Evolutionary conservation across 352 stramenopile genomes (phyloP).

Genomic region (Pythium rishiriense): DNA sequence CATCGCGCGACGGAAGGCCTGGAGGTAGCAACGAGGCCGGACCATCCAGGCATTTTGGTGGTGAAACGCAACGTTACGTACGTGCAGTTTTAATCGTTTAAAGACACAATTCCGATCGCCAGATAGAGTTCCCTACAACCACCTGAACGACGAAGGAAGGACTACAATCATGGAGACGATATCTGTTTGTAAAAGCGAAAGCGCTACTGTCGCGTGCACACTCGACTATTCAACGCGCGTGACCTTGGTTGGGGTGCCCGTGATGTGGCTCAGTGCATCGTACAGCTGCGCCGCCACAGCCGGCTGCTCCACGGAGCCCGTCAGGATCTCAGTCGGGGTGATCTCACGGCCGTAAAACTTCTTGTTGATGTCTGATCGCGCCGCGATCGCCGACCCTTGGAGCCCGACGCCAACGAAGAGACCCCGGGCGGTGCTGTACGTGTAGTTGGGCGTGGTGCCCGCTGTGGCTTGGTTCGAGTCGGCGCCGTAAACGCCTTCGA

Average conservation of each 20-base stretch:
- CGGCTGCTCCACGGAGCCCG: conserved; percentile 79
- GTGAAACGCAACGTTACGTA: too few species aligned
- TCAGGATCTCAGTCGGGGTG: conserved; percentile 82
- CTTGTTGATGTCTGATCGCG: conserved; percentile 80
- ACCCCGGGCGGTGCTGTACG: conserved; percentile 86
- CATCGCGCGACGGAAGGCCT: too few species aligned
- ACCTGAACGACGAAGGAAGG: too few species aligned
- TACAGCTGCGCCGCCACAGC: conserved; percentile 81
- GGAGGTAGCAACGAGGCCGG: too few species aligned
- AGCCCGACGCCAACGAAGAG: conserved; percentile 82
- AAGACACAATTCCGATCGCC: too few species aligned
- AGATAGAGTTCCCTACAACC: too few species aligned
- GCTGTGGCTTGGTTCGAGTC: conserved; percentile 76
- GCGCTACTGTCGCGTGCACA: too few species aligned
- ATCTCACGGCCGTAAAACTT: conserved; percentile 90
- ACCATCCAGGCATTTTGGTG: too few species aligned
- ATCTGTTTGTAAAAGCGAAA: too few species aligned
- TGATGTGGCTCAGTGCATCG: conserved; percentile 73
- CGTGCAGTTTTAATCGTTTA: too few species aligned
- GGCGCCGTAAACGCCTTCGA: conserved; percentile 67
- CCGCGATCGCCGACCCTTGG: conserved; percentile 80
- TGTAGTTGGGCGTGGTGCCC: conserved; percentile 84
- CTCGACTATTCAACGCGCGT: too few species aligned
- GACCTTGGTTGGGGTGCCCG: conserved; percentile 78
- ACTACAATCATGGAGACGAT: too few species aligned